Evolutionary conservation across 129 eudicot genomes (phyloP), one percentile per base, ranked within the genome.

Genomic region (Apium graveolens): DNA sequence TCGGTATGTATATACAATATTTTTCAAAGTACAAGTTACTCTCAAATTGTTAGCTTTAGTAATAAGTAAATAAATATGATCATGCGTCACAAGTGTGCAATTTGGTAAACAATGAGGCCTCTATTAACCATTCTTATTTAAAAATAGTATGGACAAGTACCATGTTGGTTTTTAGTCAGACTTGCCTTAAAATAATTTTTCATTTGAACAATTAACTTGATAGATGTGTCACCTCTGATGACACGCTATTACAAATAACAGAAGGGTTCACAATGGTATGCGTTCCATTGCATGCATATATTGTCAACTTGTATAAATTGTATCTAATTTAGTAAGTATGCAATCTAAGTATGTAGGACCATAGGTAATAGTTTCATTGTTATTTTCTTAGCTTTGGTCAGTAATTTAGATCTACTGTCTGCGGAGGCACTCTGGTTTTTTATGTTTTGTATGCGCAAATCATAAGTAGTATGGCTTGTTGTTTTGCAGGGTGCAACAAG

Each of bases 401-500:
- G 7, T 21, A 7, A 2, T 24, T n/a, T 27, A 24, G 9, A 4
- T 53, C 20, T 16, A 20, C 26, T 27, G 32, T 6, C 43, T n/a
- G 18, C 49, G 11, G 39, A 37, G 65, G 27, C 31, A 77, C 73
- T 70, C 51, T 5, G 35, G 12, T 21, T 45, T 35, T 32, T 3
- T 20, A n/a, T n/a, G 27, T n/a, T n/a, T n/a, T 75, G 34, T 49
- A 69, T 78, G 27, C n/a, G 63, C 29, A 68, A 32, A 37, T 20
- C 29, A 43, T 60, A 4, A 38, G 27, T 32, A 65, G 26, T 27
- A 51, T 26, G 27, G 69, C 34, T 14, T 75, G 73, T 41, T 80
- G 53, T 53, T 75, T n/a, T 78, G 74, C 79, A 96, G 99, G 81
- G 97, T 96, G 81, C 99, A 96, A 78, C 99, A 96, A 83, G 99